These are phyloP conservation scores for Pichia inconspicua DNA, from an alignment of 1,139 yeast genomes.

Conservation along the genomic window DNA sequence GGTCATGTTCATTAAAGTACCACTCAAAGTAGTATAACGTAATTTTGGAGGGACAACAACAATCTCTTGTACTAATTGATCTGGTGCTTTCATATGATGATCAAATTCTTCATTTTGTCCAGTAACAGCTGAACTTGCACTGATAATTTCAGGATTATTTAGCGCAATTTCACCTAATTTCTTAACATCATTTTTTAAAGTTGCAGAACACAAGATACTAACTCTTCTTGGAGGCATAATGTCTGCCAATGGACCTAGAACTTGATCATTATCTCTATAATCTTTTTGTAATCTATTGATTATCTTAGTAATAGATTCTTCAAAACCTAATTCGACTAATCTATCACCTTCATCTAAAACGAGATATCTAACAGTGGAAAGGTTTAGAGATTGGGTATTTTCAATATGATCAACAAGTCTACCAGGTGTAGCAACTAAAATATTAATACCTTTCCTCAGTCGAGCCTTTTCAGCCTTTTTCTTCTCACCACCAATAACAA, in stretches of 20 bases:
- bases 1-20: slow-evolving; percentile 47
- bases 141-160: slow-evolving; percentile 32
- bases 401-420: slow-evolving; percentile 87
- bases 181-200: slow-evolving; percentile 74
- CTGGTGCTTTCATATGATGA: slow-evolving; percentile 60
- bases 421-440: slow-evolving; percentile 89
- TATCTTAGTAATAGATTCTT: slow-evolving; percentile 79
- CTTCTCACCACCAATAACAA: slow-evolving; percentile 92
- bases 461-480: slow-evolving; percentile 89
- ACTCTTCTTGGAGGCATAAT: slow-evolving; percentile 63
- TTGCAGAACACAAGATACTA: slow-evolving; percentile 88
- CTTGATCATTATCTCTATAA: slow-evolving; percentile 30
- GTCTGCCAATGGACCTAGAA: slow-evolving; percentile 37
- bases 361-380: slow-evolving; percentile 70
- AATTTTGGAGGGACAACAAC: slow-evolving; percentile 86
- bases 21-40: slow-evolving; percentile 73
- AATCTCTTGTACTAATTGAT: slow-evolving; percentile 73
- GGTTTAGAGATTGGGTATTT: slow-evolving; percentile 67
- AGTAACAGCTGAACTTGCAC: slow-evolving; percentile 32
- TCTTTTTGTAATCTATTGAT: slow-evolving; percentile 46
- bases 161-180: slow-evolving; percentile 67
- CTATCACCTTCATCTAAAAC: slow-evolving; percentile 94
- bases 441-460: slow-evolving; percentile 80
- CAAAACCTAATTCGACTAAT: slow-evolving; percentile 90
- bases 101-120: slow-evolving; percentile 24